Base-by-base conservation (phyloP, 352 stramenopile species). In the Phytophthora fragariaefolia region DNA sequence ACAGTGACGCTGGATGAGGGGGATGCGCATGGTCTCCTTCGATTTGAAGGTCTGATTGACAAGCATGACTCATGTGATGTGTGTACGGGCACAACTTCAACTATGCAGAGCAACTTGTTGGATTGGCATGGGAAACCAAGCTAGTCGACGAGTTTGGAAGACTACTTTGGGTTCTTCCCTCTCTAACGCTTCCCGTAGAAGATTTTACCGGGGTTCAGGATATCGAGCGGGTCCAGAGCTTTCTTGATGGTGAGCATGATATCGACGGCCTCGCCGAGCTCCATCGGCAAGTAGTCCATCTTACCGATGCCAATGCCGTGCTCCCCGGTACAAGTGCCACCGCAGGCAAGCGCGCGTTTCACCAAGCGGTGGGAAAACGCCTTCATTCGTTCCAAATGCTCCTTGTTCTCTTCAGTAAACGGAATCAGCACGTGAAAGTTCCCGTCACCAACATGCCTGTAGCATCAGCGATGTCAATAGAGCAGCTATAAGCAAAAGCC, bases 401-500 rank as follows among this genome's bases (percentile, higher is more conserved):
- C 77, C 15, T 88, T 76, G 61, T 98, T 87, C 51, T 96, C 81
- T 24, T 74, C 72, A 55, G 95, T 83, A 57, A 96, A 90, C 15
- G 97, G 92, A 42, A 99, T 77, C 63, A 99, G 97, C 42, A 95
- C 95, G 74, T 99, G 97, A 74, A 99, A 99, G 77, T 99, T 99
- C 24, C 96, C 97, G 69, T 99, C 97, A 9, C 97, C 88, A 23
- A 96, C 82, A 60, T 96, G 89, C 67, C 75, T 87, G 58, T 30
- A 45, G 24, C 5, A 23, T 46, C n/a, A 7, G n/a, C 7, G 7
- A 3, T 46, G 38, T 46, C 7, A 46, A n/a, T 46, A 15, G 12
- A 50, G 18, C 4, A 26, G n/a, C 9, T n/a, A n/a, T n/a, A n/a
- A n/a, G n/a, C n/a, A n/a, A 62, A 52, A 32, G 13, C 22, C 8